Conservation (phyloP, 371 early-diverging fungal species). For the Mortierella sp. region DNA sequence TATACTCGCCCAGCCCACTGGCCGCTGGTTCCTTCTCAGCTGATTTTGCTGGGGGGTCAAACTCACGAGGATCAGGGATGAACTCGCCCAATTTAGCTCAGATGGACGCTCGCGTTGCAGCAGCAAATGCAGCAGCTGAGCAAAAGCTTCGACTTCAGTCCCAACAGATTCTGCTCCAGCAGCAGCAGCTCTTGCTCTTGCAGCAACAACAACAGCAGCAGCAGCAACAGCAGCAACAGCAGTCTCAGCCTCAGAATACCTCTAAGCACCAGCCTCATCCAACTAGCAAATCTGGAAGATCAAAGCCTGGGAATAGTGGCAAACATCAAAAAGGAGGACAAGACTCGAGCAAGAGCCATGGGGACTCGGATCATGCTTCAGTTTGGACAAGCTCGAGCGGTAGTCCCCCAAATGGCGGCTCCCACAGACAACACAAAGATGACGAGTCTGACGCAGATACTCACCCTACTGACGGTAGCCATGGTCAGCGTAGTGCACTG, state of each 20-base stretch:
- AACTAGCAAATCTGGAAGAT: conserved; percentile 37
- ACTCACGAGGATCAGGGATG: conserved; percentile 32
- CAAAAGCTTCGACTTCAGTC: conserved; percentile 70
- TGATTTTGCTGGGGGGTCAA: conserved; percentile 19
- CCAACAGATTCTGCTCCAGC: conserved; percentile 66
- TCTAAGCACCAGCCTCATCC: conserved; percentile 26
- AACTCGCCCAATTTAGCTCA: conserved; percentile 29
- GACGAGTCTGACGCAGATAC: conserved; percentile 36
- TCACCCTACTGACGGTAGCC: conserved; percentile 46
- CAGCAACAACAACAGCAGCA: conserved; percentile 68
- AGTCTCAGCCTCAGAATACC: conserved; percentile 25
- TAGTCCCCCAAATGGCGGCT: conserved; percentile 34
- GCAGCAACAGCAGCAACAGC: conserved; percentile 60
- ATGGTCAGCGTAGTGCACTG: conserved; percentile 81
- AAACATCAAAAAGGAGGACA: conserved; percentile 35
- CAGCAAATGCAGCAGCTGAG: conserved; percentile 57
- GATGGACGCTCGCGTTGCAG: conserved; percentile 39
- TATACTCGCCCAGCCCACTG: conserved; percentile 33
- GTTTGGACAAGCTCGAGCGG: conserved; percentile 43
- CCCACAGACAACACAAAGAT: conserved; percentile 31
- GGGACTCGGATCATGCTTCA: conserved; percentile 29
- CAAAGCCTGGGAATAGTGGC: conserved; percentile 36
- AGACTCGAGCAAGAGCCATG: conserved; percentile 15
- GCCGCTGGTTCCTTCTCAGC: conserved; percentile 20
- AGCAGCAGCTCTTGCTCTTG: conserved; percentile 64